Conservation (phyloP, 345 rosid genomes). For the Rubroshorea leprosula region DNA sequence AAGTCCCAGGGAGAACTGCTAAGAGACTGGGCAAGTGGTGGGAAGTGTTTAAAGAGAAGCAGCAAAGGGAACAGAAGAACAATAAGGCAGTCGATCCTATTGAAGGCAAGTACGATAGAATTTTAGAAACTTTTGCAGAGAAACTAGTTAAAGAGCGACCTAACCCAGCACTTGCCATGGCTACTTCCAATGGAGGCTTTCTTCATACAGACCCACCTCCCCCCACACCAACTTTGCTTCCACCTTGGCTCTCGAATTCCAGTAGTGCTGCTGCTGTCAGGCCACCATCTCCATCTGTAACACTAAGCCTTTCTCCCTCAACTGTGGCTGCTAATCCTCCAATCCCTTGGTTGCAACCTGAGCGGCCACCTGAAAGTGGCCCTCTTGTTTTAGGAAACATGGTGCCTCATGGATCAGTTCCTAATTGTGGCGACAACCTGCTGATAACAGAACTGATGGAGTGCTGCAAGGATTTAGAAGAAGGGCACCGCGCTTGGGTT, state of each 20-base stretch:
- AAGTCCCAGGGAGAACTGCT: conserved; percentile 48
- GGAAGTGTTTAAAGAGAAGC: conserved; percentile 52
- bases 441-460: conserved; percentile 68
- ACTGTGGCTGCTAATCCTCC: conserved; percentile 60
- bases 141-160: conserved; percentile 77
- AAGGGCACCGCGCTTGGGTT: conserved; percentile 75
- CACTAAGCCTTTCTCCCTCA: conserved; percentile 73
- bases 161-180: conserved; percentile 52
- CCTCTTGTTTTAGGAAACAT: too few relatives aligned
- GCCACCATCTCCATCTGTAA: conserved; percentile 70
- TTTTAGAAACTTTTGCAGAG: conserved; percentile 89
- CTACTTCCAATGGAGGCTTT: conserved; percentile 66
- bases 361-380: too few relatives aligned
- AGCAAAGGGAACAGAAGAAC: conserved; percentile 33
- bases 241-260: conserved; percentile 84
- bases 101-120: conserved; percentile 85
- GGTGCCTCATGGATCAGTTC: too few relatives aligned
- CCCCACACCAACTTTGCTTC: conserved; percentile 47
- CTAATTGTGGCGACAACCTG: conserved; percentile 53
- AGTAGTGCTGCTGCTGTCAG: conserved; percentile 41
- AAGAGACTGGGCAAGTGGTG: conserved; percentile 54
- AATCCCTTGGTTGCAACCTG: conserved; percentile 83
- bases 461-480: too few relatives aligned
- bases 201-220: conserved; percentile 47
- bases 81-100: conserved; percentile 50